Base-by-base conservation (phyloP, 192 early-diverging fungal genomes). In the Backusella tuberculispora region DNA sequence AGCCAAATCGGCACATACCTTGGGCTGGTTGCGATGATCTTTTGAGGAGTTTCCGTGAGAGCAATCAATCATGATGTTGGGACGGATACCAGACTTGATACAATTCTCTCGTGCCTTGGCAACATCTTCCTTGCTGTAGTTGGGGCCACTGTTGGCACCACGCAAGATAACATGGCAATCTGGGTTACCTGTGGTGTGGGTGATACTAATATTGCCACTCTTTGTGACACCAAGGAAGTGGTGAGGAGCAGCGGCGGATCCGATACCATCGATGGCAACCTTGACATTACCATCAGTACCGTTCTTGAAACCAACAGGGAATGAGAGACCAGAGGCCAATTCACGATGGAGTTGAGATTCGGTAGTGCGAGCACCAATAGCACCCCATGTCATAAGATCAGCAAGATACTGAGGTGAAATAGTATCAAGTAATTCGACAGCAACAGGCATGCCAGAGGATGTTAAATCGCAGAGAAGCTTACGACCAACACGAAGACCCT, bases 31-130 rank as follows among this genome's bases (percentile, higher is more conserved):
- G 56, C 88, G 85, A 77, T 93, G 94, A 74, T 96, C 86, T 82
- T 99, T 99, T 70, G 80, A 85, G 73, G 89, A 91, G 87, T 99
- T 99, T 37, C 97, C 97, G 83, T 99, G 97, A 69, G 93, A 95
- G 83, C 95, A 96, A 79, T 99, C 97, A 71, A 98, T 83, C 97
- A 99, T 99, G 69, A 99, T 69, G 4, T 83, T 77, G 21, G 86
- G 47, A 74, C 85, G 83, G 70, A 85, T 75, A 69, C 83, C 86
- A 56, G 90, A 88, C 71, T 88, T 89, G 37, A 76, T 63, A 63
- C 96, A 80, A 71, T 90, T 87, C 69, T 81, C 78, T 5, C 83
- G 83, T 53, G 84, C 87, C 47, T 78, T 78, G 63, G 85, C 78
- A 34, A 98, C 87, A 50, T 93, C 85, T 15, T 87, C 84, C 42